Conservation (phyloP, 495 filamentous ascomycete species). For the Xylaria intraflava region DNA sequence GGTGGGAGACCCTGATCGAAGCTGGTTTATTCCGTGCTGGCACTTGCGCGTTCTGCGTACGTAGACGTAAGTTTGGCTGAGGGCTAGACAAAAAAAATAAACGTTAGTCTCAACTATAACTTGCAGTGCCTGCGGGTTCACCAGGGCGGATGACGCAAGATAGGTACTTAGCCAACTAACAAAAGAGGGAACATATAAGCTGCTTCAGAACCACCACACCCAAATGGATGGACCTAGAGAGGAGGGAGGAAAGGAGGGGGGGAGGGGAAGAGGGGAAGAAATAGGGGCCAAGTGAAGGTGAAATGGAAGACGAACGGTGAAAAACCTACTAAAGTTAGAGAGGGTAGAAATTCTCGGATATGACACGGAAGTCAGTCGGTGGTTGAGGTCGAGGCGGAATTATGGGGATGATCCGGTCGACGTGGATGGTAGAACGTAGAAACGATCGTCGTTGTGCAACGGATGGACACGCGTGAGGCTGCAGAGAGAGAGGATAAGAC, state of each 20-base stretch:
- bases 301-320: background rate
- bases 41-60: slow-evolving; percentile 6
- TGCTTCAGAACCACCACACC: background rate
- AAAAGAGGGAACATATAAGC: background rate
- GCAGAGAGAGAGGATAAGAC: too few species aligned
- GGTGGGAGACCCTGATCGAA: background rate
- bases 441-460: background rate
- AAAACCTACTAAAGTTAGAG: background rate
- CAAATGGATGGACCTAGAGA: background rate
- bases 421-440: too few species aligned
- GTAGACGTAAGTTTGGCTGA: background rate
- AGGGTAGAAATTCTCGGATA: background rate
- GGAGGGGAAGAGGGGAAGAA: background rate
- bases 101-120: background rate
- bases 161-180: background rate
- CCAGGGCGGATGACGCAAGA: background rate
- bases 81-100: background rate
- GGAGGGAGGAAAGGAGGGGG: background rate
- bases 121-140: background rate
- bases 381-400: background rate
- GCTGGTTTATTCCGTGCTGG: background rate
- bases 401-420: too few species aligned
- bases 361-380: background rate
- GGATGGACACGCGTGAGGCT: background rate
- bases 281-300: background rate